Evolutionary conservation across 177 flowering plant genomes (phyloP).

Genomic region (Vitis hybrid): DNA sequence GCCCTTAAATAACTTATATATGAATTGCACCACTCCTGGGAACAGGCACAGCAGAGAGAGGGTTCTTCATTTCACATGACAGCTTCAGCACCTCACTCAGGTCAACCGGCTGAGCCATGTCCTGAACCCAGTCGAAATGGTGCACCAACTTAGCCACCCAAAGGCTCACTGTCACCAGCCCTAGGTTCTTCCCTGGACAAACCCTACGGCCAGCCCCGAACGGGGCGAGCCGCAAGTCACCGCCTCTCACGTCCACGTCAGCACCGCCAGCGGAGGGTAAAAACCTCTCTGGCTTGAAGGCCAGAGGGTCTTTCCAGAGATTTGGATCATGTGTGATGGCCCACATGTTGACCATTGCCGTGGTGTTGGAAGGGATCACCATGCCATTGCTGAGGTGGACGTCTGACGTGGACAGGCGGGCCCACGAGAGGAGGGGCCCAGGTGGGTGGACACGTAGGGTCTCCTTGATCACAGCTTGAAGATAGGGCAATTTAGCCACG

Average conservation of each 20-base stretch:
- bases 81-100: constrained; percentile 46
- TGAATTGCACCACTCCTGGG: too few relatives aligned
- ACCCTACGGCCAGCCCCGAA: constrained; percentile 59
- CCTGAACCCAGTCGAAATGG: constrained; percentile 32
- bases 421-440: constrained; percentile 57
- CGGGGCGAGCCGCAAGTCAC: constrained; percentile 50
- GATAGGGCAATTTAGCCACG: constrained; percentile 21
- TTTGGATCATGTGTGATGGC: constrained; percentile 45
- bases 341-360: constrained; percentile 70
- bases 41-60: constrained; percentile 29
- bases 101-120: constrained; percentile 30
- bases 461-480: constrained; percentile 34
- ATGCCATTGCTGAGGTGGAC: constrained; percentile 43
- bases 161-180: constrained; percentile 37
- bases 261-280: constrained; percentile 13
- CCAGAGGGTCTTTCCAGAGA: constrained; percentile 39
- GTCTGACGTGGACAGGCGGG: constrained; percentile 47
- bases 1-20: too few relatives aligned
- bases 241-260: constrained; percentile 41
- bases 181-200: constrained; percentile 54
- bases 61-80: constrained; percentile 52
- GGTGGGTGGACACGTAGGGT: constrained; percentile 37
- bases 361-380: constrained; percentile 39
- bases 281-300: constrained; percentile 48
- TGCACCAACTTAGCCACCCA: constrained; percentile 54